Conservation (phyloP, 78 protist genomes). For the Anaeramoeba flamelloides region DNA sequence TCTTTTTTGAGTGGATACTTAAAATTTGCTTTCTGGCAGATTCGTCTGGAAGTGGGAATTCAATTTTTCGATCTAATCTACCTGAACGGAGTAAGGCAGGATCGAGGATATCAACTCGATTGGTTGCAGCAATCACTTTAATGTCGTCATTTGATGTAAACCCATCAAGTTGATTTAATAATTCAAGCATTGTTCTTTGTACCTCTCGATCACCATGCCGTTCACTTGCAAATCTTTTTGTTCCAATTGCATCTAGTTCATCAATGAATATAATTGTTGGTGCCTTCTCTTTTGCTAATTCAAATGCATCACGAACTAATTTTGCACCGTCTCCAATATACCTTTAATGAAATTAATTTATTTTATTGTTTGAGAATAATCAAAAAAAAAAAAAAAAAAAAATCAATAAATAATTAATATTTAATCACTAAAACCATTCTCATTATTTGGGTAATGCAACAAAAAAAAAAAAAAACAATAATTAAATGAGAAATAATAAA, state of each 20-base stretch:
- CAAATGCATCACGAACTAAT: slow-evolving; percentile 96
- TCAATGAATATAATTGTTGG: slow-evolving; percentile 97
- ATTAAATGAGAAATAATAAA: too few species aligned
- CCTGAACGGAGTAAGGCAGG: slow-evolving; percentile 98
- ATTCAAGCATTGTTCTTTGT: slow-evolving; percentile 96
- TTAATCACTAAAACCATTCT: too few species aligned
- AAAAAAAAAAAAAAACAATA: too few species aligned
- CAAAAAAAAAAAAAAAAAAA: too few species aligned
- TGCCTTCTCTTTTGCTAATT: slow-evolving; percentile 92
- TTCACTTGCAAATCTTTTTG: slow-evolving; percentile 83
- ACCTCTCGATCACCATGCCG: slow-evolving; percentile 93
- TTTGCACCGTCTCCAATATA: slow-evolving; percentile 99
- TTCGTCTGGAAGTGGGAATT: slow-evolving; percentile 93
- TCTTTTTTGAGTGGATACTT: slow-evolving; percentile 86
- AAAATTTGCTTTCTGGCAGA: slow-evolving; percentile 83
- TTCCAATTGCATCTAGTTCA: slow-evolving; percentile 98
- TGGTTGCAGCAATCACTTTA: slow-evolving; percentile 97
- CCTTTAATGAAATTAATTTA: too few species aligned
- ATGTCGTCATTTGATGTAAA: slow-evolving; percentile 64
- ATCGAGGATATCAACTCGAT: slow-evolving; percentile 95
- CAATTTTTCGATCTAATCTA: slow-evolving; percentile 78
- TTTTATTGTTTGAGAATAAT: too few species aligned
- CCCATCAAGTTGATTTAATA: slow-evolving; percentile 97
- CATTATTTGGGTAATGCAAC: too few species aligned
- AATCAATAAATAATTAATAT: too few species aligned